Percentiles rank a stretch among this genome's conserved stretches.
Conservation (phyloP, 23 red algal species). For the Pyropia yezoensis region DNA sequence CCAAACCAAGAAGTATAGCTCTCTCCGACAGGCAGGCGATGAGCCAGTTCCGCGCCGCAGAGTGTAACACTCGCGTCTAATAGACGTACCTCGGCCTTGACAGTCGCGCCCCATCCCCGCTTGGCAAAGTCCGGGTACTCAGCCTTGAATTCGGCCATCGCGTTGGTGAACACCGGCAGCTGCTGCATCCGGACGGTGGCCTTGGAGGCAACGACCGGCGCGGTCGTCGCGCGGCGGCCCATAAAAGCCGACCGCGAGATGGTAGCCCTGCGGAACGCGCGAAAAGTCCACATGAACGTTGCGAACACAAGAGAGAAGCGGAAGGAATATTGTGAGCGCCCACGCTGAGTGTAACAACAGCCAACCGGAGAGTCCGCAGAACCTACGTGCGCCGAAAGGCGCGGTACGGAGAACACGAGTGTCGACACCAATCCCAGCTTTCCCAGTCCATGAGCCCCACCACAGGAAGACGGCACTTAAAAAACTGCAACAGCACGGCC, state of each 20-base stretch:
- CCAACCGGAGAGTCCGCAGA: too few species aligned
- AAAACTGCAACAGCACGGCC: too few species aligned
- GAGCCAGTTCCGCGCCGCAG: not conserved
- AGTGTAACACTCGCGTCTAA: not conserved
- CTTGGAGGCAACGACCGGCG: slow-evolving; percentile 1
- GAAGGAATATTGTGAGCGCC: too few species aligned
- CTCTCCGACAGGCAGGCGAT: not conserved
- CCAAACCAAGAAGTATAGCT: not conserved
- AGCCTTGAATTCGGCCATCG: slow-evolving; percentile 77
- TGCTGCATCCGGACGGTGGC: slow-evolving; percentile 8
- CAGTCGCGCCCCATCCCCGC: slow-evolving; percentile 74
- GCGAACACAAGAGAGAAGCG: too few species aligned
- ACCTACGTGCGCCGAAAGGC: too few species aligned
- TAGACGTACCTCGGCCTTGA: slow-evolving; percentile 53
- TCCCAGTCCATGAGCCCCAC: too few species aligned
- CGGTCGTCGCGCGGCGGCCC: slow-evolving; percentile 4
- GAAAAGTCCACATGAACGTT: too few species aligned
- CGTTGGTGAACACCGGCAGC: slow-evolving; percentile 61
- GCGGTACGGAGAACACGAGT: too few species aligned
- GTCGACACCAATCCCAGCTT: too few species aligned
- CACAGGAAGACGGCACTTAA: too few species aligned
- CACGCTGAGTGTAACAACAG: too few species aligned
- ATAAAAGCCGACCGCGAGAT: slow-evolving; percentile 3
- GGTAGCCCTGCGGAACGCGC: too few species aligned
- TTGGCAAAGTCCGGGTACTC: slow-evolving; percentile 77